phyloP scores from a whole-genome alignment of 2,329 filamentous ascomycete species.

The Monilinia polystroma region DNA sequence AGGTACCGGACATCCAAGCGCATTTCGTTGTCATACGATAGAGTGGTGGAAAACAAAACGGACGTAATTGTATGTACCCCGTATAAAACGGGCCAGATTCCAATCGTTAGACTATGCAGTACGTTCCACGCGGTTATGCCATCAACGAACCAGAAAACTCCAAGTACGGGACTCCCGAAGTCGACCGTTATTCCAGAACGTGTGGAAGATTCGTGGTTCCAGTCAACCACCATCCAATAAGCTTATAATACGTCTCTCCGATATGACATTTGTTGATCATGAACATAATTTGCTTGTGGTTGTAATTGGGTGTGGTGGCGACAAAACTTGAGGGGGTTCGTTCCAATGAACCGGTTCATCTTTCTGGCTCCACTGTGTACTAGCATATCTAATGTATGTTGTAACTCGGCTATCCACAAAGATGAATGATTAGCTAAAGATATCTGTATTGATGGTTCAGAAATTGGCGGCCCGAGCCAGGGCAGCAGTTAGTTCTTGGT shows the following conservation, averaged over 20 bases:
- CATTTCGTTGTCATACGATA: neutral
- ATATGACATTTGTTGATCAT: neutral
- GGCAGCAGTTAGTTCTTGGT: neutral
- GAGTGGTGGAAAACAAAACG: neutral
- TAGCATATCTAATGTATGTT: neutral
- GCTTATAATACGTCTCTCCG: neutral
- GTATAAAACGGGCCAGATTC: neutral
- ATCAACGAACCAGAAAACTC: neutral
- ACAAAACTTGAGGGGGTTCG: neutral
- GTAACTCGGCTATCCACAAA: neutral
- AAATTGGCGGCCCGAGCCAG: neutral
- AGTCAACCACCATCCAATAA: neutral
- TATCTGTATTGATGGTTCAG: conserved; percentile 2
- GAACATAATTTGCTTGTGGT: neutral
- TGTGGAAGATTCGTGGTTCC: neutral
- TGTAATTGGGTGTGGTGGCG: neutral
- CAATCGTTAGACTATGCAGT: neutral
- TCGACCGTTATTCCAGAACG: neutral
- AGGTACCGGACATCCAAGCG: neutral
- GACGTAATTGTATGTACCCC: neutral
- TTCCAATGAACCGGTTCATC: conserved; percentile 10
- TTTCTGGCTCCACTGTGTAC: neutral
- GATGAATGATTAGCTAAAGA: conserved; percentile 13
- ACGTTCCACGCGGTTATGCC: neutral
- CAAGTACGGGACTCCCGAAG: neutral